Conservation (phyloP, 192 early-diverging fungal species). For the Entomortierella beljakovae region DNA sequence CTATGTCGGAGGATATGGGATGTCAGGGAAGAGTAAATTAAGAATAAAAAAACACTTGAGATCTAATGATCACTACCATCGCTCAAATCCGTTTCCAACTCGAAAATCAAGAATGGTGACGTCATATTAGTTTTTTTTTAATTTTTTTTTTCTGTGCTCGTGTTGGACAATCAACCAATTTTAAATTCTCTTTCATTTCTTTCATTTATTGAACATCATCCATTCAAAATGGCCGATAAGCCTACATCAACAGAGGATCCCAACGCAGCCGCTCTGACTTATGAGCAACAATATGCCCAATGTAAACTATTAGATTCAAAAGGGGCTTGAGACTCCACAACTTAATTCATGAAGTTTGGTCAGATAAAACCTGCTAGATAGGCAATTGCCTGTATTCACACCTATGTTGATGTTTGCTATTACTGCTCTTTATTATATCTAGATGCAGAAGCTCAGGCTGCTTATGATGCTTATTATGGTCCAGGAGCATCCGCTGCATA, state of each 20-base stretch:
- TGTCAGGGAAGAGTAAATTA: not conserved
- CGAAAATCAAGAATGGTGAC: not conserved
- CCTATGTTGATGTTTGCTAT: not conserved
- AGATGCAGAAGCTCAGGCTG: constrained; percentile 48
- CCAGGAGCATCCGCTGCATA: constrained; percentile 47
- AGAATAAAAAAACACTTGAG: constrained; percentile 8
- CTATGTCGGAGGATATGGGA: constrained; percentile 4
- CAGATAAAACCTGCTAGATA: too few relatives aligned
- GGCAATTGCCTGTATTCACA: not conserved
- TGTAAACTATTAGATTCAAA: constrained; percentile 18
- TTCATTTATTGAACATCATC: not conserved
- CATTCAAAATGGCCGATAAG: constrained; percentile 38
- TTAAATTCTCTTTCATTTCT: not conserved
- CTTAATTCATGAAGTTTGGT: too few relatives aligned
- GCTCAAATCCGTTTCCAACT: not conserved
- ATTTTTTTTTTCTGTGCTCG: too few relatives aligned
- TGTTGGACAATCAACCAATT: not conserved
- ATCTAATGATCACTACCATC: not conserved
- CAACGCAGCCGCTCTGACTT: constrained; percentile 36
- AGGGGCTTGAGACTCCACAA: not conserved
- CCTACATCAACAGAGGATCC: constrained; percentile 20
- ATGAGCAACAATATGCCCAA: constrained; percentile 50
- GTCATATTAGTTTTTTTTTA: too few relatives aligned
- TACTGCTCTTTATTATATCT: not conserved
- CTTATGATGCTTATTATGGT: constrained; percentile 54